Evolutionary conservation across 768 basidiomycete species (phyloP), one percentile per base, ranked within the genome.

Genomic region (Suillus clintonianus): DNA sequence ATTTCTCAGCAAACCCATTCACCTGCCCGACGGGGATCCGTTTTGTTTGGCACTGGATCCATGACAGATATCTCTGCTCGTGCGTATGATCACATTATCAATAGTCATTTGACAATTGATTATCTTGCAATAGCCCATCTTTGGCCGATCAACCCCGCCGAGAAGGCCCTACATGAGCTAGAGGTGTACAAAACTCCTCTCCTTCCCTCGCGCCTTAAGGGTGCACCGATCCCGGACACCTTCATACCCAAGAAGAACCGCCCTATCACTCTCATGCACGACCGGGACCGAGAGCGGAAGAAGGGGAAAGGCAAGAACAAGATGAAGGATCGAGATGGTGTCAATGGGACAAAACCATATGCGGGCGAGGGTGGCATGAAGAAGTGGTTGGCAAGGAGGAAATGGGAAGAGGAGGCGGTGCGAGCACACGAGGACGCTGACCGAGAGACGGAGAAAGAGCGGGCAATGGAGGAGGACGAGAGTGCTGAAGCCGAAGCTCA

Each of bases 121-220:
- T 66, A 48, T 34, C 50, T 19, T 60, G 32, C 22, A 70, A 69
- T 77, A 64, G 72, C 71, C 39, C 62, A 70, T 45, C 59, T 66
- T n/a, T 74, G 71, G 66, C 78, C 79, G 17, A 72, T 78, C 67
- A 85, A 81, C 50, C 80, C 86, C 19, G 87, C 89, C 22, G 88
- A 91, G 76, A 82, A 83, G 63, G 87, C 87, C 17, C 79, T 93
- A 6, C 86, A 89, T 48, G 88, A 90, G 68, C 78, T 91, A 51
- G 90, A 92, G 66, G 81, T 89, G 36, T 93, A 92, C 79, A 89
- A 88, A 76, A 93, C 89, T 1, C 91, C 91, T 7, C 82, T 93
- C 51, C 68, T 92, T 17, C 90, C 91, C 13, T 86, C 89, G n/a
- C 82, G 82, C 22, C 73, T 68, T 65, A 82, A 69, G 71, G 80